A percentile compares a stretch with the other conserved stretches of the same genome.
These are phyloP conservation scores for Bidens hawaiensis DNA, from an alignment of 140 eudicot species.

Conservation along the genomic window DNA sequence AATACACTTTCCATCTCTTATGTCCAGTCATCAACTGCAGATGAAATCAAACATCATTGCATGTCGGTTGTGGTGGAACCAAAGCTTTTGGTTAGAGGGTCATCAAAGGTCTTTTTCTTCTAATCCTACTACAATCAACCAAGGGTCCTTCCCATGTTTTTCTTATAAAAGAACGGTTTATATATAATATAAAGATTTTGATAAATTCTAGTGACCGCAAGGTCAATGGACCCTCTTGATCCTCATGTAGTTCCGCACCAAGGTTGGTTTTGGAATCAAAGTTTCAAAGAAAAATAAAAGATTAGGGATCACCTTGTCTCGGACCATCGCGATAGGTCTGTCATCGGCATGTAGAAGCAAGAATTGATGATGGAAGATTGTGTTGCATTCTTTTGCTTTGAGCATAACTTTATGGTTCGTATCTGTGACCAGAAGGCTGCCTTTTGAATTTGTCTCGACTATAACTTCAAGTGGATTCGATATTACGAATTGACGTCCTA, in stretches of 20 bases:
- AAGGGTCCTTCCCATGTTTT: too few species aligned
- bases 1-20: neutral
- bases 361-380: neutral
- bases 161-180: too few species aligned
- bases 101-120: too few species aligned
- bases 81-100: too few species aligned
- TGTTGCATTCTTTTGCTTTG: neutral
- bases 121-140: too few species aligned
- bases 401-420: neutral
- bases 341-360: neutral
- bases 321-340: neutral
- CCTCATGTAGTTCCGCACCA: too few species aligned
- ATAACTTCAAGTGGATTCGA: neutral
- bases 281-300: neutral
- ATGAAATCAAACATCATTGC: neutral
- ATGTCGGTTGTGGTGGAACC: too few species aligned
- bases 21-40: neutral
- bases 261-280: too few species aligned
- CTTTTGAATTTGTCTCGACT: neutral
- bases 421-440: neutral
- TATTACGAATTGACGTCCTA: neutral
- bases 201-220: too few species aligned
- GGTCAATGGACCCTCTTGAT: too few species aligned
- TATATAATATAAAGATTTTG: too few species aligned
- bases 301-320: neutral